phyloP scores from a whole-genome alignment of 805 yeast genomes.

The Candida taoyuanica region DNA sequence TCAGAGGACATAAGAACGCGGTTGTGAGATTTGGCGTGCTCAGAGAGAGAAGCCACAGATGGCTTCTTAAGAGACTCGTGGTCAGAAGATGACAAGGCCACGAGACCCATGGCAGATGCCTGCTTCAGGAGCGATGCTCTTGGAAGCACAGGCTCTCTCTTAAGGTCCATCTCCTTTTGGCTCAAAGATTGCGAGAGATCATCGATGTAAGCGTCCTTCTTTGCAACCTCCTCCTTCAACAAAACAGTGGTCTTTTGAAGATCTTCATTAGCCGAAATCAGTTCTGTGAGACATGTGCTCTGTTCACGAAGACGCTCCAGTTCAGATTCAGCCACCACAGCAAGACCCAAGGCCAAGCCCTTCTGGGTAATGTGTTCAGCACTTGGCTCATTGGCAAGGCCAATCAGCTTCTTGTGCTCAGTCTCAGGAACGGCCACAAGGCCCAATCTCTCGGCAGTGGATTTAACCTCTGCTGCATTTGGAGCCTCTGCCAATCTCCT shows the following conservation, averaged over 20 bases:
- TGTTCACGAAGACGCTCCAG: slow-evolving; percentile 3
- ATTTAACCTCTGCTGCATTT: slow-evolving; percentile 14
- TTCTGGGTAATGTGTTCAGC: slow-evolving; percentile 18
- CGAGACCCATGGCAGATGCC: slow-evolving; percentile 13
- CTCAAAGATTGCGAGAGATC: slow-evolving; percentile 8
- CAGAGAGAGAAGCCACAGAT: slow-evolving; percentile 4
- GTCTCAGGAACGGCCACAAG: slow-evolving; percentile 7
- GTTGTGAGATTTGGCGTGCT: slow-evolving; percentile 10
- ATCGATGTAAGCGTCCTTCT: slow-evolving; percentile 15
- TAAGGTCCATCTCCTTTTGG: slow-evolving; percentile 13
- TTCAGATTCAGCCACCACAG: slow-evolving; percentile 11
- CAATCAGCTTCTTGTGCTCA: slow-evolving; percentile 16
- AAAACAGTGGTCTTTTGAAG: slow-evolving; percentile 1
- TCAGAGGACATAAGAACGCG: slow-evolving; percentile 16
- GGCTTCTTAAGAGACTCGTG: slow-evolving; percentile 10
- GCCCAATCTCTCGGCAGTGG: slow-evolving; percentile 4
- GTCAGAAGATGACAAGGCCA: slow-evolving; percentile 11
- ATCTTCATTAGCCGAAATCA: slow-evolving; percentile 3
- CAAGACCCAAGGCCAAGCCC: slow-evolving; percentile 20
- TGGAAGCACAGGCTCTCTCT: slow-evolving; percentile 13
- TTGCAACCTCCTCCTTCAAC: slow-evolving; percentile 9
- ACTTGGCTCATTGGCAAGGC: slow-evolving; percentile 23
- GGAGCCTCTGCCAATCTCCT: slow-evolving; percentile 18
- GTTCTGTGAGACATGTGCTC: slow-evolving; percentile 5
- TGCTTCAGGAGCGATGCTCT: slow-evolving; percentile 14